Base-by-base conservation (phyloP, 2,329 filamentous ascomycete genomes). In the Aspergillus uvarum region DNA sequence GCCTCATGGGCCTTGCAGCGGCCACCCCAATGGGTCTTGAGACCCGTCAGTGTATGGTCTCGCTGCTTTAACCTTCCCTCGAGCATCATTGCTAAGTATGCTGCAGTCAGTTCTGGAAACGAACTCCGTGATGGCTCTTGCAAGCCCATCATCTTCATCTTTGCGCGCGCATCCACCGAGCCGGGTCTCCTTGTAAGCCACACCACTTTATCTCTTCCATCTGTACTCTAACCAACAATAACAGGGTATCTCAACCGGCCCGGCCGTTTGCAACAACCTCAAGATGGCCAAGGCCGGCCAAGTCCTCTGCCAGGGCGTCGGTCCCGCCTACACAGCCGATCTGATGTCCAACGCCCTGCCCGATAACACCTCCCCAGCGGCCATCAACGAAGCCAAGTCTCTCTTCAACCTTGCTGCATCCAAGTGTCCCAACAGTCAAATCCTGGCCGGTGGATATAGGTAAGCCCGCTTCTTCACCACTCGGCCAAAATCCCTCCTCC, bases 151-250 rank as follows among this genome's bases (percentile, higher is more conserved):
- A 77, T 80, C 26, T 79, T 83, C 53, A 78, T 82, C 51, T 83
- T 79, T 62, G 80, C 81, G 10, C 77, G 81, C 50, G 81, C 79
- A 24, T 81, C 80, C 12, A 79, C 76, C 14, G 81, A 83, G 63
- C 65, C 70, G 6, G 81, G 81, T n/a, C 81, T 82, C 68, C 77
- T 83, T 67, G 79, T 80, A 70, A 49, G 56, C 42, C 10, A 48
- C 8, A 14, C 1, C 5, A 1, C 7, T 11, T 2, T 16, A 10
- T 7, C 2, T 5, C 24, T 12, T 22, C 16, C 1, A 16, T 21
- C 35, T 19, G 19, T 35, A 58, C 19, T 24, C 8, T 11, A 26
- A 49, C 3, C 11, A 29, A 29, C 22, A 16, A 11, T 21, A 19
- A 35, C 24, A 73, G 71, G 75, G 74, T 1, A 68, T 70, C 14